Conservation (phyloP, 2,329 filamentous ascomycete species). For the Hymenoscyphus occultus region DNA sequence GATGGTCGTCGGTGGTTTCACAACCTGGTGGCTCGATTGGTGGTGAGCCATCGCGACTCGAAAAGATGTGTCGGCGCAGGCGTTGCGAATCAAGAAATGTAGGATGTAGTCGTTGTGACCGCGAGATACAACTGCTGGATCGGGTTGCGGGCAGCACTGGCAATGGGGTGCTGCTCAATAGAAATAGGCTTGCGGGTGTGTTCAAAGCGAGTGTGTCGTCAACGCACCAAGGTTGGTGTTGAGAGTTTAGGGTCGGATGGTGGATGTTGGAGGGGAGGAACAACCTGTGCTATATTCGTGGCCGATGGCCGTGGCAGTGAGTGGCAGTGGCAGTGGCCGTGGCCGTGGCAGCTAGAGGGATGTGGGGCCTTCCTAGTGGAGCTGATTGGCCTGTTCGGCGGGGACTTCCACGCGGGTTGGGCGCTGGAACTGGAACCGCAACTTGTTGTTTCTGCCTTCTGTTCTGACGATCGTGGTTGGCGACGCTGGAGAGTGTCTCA, state of each 20-base stretch:
- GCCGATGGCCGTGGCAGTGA: too few species aligned
- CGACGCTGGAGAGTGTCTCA: not conserved
- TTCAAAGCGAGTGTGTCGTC: not conserved
- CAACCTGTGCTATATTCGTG: not conserved
- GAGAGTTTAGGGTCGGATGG: not conserved
- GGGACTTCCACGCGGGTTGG: not conserved
- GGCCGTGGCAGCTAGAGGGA: not conserved
- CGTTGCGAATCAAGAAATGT: not conserved
- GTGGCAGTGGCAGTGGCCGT: too few species aligned
- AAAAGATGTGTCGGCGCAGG: slow-evolving; percentile 1
- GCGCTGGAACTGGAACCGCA: not conserved
- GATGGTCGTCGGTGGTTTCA: slow-evolving; percentile 17
- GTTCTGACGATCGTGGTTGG: not conserved
- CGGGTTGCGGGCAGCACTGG: too few species aligned
- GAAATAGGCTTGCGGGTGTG: not conserved
- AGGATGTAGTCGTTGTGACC: not conserved
- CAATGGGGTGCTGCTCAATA: not conserved
- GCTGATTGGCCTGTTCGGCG: not conserved
- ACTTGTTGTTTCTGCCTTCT: not conserved
- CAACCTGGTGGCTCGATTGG: slow-evolving; percentile 12
- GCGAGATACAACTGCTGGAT: too few species aligned
- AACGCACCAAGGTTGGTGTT: not conserved
- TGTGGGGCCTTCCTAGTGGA: not conserved
- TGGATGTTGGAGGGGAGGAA: not conserved
- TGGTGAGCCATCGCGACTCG: slow-evolving; percentile 12